Base-by-base conservation (phyloP, 768 basidiomycete species). In the Boletus reticuloceps region DNA sequence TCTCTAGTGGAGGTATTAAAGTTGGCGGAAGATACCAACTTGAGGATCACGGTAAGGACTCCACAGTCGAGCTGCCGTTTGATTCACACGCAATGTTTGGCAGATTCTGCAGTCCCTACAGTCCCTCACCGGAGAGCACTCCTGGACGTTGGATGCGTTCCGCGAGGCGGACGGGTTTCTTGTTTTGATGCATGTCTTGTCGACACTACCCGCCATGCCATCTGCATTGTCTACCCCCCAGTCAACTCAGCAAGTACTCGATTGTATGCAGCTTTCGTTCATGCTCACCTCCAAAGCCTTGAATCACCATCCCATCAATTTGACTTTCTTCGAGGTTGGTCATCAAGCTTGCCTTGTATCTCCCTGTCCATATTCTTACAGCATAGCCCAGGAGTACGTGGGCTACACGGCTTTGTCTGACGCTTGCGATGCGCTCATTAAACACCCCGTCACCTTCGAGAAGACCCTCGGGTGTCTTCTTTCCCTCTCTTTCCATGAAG, bases 111-210 rank as follows among this genome's bases (percentile, higher is more conserved):
- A 74, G 19, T 87, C 90, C 64, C 84, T 93, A 39, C 81, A 83
- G 51, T 75, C 82, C 16, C 82, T 87, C 22, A 77, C 92, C 77
- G 74, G 77, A 16, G 83, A 89, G 67, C 85, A 89, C 61, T 66
- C 76, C 3, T 73, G 68, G 41, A 88, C 88, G 12, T 88, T 86
- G 67, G 84, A 86, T 53, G 83, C 86, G 19, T 93, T 94, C 68
- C 78, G 91, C 6, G 88, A 91, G 63, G 75, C 88, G 63, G 91
- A 93, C 57, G 91, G 91, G 1, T 92, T 91, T 66, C 74, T 92
- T 19, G 80, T 83, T 11, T 73, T 91, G 32, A 83, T 91, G 72
- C 88, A 82, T 61, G 78, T 88, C 31, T 74, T 94, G 5, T 87
- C 89, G 1, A 82, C 82, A 0, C 69, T 88, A 0, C 69, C 78